These are phyloP conservation scores for Fremontodendron californicum DNA, from an alignment of 345 rosid species.

Conservation along the genomic window DNA sequence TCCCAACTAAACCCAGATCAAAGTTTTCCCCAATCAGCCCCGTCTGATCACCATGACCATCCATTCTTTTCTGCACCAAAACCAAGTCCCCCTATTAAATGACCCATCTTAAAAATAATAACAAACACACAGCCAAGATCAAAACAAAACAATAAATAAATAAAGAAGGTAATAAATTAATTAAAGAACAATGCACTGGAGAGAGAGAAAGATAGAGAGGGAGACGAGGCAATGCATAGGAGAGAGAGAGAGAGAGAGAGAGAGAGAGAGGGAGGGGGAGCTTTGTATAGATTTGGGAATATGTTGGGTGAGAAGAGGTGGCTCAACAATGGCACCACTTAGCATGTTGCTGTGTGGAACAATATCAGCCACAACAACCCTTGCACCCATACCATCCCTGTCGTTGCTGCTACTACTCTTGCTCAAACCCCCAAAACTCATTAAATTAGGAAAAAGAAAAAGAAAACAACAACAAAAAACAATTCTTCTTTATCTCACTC, in stretches of 20 bases:
- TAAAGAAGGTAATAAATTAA: conserved; percentile 12
- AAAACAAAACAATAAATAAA: neutral
- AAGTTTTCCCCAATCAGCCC: conserved; percentile 43
- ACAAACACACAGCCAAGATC: conserved; percentile 3
- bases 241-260: too few species aligned
- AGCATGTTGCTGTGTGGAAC: conserved; percentile 26
- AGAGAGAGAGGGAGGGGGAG: conserved; percentile 44
- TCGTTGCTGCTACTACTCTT: neutral
- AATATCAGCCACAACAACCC: conserved; percentile 33
- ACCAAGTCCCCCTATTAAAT: conserved; percentile 5
- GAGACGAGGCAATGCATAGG: conserved; percentile 8
- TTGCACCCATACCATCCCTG: conserved; percentile 13
- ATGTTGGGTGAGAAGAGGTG: conserved; percentile 31
- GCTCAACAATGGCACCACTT: conserved; percentile 39
- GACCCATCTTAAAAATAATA: conserved; percentile 7
- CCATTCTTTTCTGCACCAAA: conserved; percentile 48
- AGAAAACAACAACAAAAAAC: neutral
- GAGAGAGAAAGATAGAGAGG: conserved; percentile 39
- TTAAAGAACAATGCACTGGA: conserved; percentile 11
- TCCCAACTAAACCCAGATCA: conserved; percentile 33
- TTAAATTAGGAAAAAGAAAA: conserved; percentile 15
- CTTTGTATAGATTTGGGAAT: conserved; percentile 28
- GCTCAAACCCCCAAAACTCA: conserved; percentile 36
- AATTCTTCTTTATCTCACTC: neutral
- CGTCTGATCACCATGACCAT: conserved; percentile 32